Percentiles rank a stretch among this genome's conserved stretches.
These are phyloP conservation scores for Linnemannia exigua DNA, from an alignment of 192 early-diverging fungal genomes.

Conservation along the genomic window DNA sequence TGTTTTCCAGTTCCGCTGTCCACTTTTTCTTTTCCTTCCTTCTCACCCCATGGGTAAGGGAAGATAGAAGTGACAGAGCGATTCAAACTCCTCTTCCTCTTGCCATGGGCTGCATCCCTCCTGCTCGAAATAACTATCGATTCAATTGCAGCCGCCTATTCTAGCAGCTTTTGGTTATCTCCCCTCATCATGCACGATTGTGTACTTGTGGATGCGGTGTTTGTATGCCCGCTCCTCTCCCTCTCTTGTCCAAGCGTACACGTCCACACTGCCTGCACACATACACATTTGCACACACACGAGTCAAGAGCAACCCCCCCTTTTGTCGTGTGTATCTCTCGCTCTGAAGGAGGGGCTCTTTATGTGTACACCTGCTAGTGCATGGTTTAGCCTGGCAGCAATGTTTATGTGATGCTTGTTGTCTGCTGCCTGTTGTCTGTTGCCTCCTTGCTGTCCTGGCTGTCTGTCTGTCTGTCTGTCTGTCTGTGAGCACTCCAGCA, in stretches of 20 bases:
- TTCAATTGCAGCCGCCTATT: background rate
- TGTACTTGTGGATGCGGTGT: background rate
- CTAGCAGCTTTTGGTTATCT: background rate
- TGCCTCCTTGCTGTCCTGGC: background rate
- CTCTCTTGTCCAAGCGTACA: background rate
- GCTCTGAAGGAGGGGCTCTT: no score
- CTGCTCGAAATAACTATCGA: background rate
- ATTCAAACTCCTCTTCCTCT: conserved; percentile 1
- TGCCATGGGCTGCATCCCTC: background rate
- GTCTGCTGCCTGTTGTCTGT: no score
- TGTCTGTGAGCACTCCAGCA: background rate
- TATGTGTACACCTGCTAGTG: conserved; percentile 4
- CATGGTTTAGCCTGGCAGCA: background rate
- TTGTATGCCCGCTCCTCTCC: background rate
- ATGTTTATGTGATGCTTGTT: conserved; percentile 3
- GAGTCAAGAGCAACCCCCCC: background rate
- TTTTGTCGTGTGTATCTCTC: background rate
- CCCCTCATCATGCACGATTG: background rate
- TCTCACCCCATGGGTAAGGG: background rate
- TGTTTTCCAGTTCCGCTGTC: conserved; percentile 4
- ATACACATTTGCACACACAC: background rate
- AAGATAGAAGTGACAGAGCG: background rate
- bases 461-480: no score
- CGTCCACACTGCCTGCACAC: background rate
- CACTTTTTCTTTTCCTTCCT: background rate